Evolutionary conservation across 2,329 filamentous ascomycete species (phyloP), one percentile per base, ranked within the genome.

Genomic region (Mycogone perniciosa): DNA sequence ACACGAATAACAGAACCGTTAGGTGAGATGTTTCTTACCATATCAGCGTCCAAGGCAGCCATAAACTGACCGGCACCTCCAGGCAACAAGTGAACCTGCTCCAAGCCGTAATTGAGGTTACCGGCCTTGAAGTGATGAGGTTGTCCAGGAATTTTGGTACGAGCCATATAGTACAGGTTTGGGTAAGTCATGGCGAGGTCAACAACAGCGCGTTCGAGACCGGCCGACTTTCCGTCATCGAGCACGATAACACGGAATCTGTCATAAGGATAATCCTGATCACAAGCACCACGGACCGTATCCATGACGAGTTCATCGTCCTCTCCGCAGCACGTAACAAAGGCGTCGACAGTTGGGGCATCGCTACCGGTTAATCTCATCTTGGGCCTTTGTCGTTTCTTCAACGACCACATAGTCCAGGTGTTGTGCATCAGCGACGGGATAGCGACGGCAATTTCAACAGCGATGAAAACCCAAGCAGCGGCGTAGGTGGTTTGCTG

Each of bases 1-100:
- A 10, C 7, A 2, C 37, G 41, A 29, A 35, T 42, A n/a, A 11
- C 33, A 11, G 33, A 8, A 45, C 10, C 6, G 6, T 8, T 7
- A 35, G 33, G 33, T 7, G 33, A 8, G 37, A 20, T 20, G 39
- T 41, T 26, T 56, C 63, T 41, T 64, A 73, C 70, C 82, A 86
- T 85, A 60, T 86, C 82, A 20, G 81, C 82, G 60, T 86, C 82
- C 33, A 86, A 67, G 37, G 78, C 77, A n/a, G 80, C 81, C 61
- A 84, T 77, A 62, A 73, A 84, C 58, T 78, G 71, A 38, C 72
- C 71, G n/a, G 76, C 70, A 27, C 79, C 79, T 13, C 77, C 78
- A 1, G 77, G 76, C 31, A 82, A 65, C n/a, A 65, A 60, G 11
- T 70, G 68, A 4, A 74, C 70, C 49, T 74, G 70, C 11, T 80